These are phyloP conservation scores for Euphorbia schlechtendalii DNA, from an alignment of 441 rosid species.

Conservation along the genomic window DNA sequence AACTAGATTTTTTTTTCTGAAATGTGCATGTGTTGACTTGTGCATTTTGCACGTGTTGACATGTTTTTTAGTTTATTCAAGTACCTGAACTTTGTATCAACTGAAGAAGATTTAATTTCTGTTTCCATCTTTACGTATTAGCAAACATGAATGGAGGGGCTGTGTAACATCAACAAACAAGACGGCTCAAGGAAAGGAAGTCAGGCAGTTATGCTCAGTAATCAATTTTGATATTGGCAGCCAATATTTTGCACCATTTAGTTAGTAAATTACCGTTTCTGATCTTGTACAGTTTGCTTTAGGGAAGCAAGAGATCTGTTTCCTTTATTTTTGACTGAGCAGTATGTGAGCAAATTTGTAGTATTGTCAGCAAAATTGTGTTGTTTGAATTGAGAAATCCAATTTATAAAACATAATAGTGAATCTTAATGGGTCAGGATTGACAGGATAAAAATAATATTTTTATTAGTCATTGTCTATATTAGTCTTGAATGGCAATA, in stretches of 20 bases:
- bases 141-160: slow-evolving; percentile 10
- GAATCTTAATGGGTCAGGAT: too few species aligned
- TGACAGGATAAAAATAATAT: neutral
- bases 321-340: neutral
- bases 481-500: too few species aligned
- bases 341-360: neutral
- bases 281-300: neutral
- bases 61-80: neutral
- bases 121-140: slow-evolving; percentile 6
- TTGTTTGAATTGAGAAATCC: too few species aligned
- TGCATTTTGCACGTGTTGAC: neutral
- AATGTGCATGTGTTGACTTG: neutral
- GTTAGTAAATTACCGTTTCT: neutral
- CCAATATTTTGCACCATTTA: neutral
- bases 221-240: neutral
- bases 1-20: neutral
- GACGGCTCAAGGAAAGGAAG: neutral
- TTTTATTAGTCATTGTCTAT: too few species aligned
- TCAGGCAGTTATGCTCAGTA: neutral
- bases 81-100: neutral
- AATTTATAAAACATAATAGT: too few species aligned
- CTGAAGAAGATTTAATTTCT: neutral
- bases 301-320: neutral
- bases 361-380: neutral
- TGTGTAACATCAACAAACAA: neutral